These are phyloP conservation scores for Hortiboletus campestris DNA, from an alignment of 768 basidiomycete species.

Conservation along the genomic window DNA sequence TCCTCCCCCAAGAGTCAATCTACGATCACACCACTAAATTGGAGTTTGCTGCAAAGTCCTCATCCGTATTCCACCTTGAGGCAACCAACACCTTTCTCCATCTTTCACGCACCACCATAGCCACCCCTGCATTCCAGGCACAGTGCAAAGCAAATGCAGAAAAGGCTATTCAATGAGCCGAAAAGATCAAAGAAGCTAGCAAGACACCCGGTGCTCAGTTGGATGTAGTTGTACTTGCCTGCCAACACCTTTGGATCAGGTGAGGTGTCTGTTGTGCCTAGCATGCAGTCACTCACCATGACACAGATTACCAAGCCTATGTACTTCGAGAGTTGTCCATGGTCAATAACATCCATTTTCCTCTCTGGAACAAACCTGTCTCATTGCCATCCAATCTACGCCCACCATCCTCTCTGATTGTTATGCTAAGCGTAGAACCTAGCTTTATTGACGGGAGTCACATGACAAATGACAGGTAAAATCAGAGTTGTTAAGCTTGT, in stretches of 20 bases:
- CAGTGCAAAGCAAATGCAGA: constrained; percentile 56
- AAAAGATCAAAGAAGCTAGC: constrained; percentile 67
- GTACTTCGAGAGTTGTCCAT: constrained; percentile 40
- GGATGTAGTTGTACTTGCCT: constrained; percentile 27
- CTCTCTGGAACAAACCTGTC: constrained; percentile 35
- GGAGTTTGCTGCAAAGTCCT: constrained; percentile 63
- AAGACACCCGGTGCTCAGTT: constrained; percentile 19
- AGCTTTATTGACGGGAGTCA: too few species aligned
- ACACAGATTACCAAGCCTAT: constrained; percentile 41
- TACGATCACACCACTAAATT: constrained; percentile 68
- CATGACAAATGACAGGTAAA: too few species aligned
- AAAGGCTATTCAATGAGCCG: constrained; percentile 74
- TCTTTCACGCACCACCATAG: constrained; percentile 46
- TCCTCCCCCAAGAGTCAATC: constrained; percentile 31
- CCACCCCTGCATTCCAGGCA: constrained; percentile 38
- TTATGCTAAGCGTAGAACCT: too few species aligned
- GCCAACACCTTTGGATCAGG: constrained; percentile 39
- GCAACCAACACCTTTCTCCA: constrained; percentile 67
- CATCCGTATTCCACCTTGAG: constrained; percentile 67
- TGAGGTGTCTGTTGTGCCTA: constrained; percentile 14
- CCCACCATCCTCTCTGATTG: too few species aligned
- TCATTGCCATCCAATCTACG: constrained; percentile 4
- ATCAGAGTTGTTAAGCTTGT: too few species aligned
- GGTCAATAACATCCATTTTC: constrained; percentile 36
- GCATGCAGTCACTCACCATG: neutral